These are phyloP conservation scores for Phlebopus sp. DNA, from an alignment of 1,284 basidiomycete genomes.

Conservation along the genomic window DNA sequence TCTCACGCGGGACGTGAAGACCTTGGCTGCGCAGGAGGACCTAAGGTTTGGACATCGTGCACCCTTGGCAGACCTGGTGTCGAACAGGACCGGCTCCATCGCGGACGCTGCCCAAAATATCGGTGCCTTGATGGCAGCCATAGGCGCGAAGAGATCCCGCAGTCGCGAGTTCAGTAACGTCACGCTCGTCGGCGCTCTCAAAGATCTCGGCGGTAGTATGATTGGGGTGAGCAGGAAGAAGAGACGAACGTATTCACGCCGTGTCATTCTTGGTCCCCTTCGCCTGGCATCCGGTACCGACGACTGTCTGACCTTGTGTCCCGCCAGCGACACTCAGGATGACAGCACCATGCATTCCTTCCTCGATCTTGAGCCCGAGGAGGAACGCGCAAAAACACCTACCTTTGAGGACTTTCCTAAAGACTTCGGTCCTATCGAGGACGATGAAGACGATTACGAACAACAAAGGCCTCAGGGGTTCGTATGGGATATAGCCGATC, in stretches of 20 bases:
- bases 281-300: neutral
- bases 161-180: slow-evolving; percentile 1
- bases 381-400: slow-evolving; percentile 1
- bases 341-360: neutral
- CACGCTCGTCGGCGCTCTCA: slow-evolving; percentile 5
- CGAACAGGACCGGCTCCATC: neutral
- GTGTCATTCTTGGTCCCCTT: slow-evolving; percentile 4
- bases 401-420: neutral
- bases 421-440: neutral
- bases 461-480: slow-evolving; percentile 2
- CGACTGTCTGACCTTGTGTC: neutral
- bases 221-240: slow-evolving; percentile 3
- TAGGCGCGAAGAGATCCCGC: slow-evolving; percentile 8
- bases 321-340: neutral
- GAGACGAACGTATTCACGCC: neutral
- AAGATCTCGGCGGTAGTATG: slow-evolving; percentile 4
- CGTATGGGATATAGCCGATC: slow-evolving; percentile 19
- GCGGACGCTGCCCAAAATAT: neutral
- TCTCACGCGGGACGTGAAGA: slow-evolving; percentile 12
- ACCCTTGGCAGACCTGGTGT: neutral
- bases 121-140: slow-evolving; percentile 7
- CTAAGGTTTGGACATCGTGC: neutral
- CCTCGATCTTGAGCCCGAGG: neutral
- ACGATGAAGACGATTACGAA: neutral
- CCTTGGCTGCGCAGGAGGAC: neutral